Percentiles rank a stretch among this genome's conserved stretches.
Conservation (phyloP, 2,329 filamentous ascomycete species). For the Exophiala dermatitidis region DNA sequence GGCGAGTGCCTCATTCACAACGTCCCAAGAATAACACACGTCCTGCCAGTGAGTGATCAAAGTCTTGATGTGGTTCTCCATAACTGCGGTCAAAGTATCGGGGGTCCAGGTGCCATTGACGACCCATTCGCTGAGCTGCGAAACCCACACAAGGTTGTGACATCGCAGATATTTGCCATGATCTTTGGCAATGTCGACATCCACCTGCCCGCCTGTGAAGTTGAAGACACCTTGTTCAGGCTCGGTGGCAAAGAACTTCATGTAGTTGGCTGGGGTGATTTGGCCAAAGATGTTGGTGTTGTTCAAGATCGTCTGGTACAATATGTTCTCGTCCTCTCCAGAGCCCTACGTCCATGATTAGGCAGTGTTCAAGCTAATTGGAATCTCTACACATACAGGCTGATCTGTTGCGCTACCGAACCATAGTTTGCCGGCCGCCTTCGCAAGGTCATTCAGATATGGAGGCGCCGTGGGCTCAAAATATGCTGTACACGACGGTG, state of each 20-base stretch:
- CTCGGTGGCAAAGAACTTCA: conserved; percentile 50
- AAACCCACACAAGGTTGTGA: conserved; percentile 52
- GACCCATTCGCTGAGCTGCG: conserved; percentile 46
- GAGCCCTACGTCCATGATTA: conserved; percentile 6
- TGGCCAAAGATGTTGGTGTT: conserved; percentile 56
- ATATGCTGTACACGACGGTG: neutral
- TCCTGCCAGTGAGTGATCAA: conserved; percentile 34
- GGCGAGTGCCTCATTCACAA: conserved; percentile 39
- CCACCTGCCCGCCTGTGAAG: conserved; percentile 35
- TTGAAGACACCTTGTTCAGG: conserved; percentile 47
- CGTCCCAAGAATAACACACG: conserved; percentile 36
- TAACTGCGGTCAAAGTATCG: conserved; percentile 48
- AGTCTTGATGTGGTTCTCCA: conserved; percentile 43
- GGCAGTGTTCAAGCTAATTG: neutral
- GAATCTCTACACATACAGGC: too few species aligned
- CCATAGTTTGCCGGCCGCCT: conserved; percentile 49
- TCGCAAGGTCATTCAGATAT: conserved; percentile 49
- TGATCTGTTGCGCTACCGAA: conserved; percentile 45
- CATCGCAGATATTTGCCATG: conserved; percentile 51
- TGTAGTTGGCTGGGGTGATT: conserved; percentile 57
- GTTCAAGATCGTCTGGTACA: conserved; percentile 51
- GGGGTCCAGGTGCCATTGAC: conserved; percentile 50
- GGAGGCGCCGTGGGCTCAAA: conserved; percentile 25
- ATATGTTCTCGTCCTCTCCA: conserved; percentile 44
- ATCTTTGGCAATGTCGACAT: conserved; percentile 36